Conservation (phyloP, 2,329 filamentous ascomycete species). For the Botryosphaeria dothidea region DNA sequence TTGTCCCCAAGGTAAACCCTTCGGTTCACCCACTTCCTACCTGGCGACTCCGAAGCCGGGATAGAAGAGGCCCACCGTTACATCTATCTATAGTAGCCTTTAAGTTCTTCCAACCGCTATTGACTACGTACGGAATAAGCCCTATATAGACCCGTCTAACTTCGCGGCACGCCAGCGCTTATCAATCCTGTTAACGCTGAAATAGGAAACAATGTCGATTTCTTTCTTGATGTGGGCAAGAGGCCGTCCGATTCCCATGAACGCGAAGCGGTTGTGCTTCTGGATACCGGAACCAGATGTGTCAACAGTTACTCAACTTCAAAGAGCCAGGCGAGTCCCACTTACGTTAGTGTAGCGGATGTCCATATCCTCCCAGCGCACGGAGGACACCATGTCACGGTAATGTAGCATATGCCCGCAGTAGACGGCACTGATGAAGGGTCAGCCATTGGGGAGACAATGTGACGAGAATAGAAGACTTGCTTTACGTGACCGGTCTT, state of each 20-base stretch:
- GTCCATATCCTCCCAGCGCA: not conserved
- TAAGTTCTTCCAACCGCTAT: too few relatives aligned
- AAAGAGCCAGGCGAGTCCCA: not conserved
- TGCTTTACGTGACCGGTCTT: not conserved
- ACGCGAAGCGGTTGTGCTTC: not conserved
- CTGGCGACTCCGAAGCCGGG: too few relatives aligned
- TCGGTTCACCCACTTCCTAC: too few relatives aligned
- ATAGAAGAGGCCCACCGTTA: too few relatives aligned
- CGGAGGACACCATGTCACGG: not conserved
- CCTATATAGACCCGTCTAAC: too few relatives aligned
- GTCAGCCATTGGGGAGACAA: too few relatives aligned
- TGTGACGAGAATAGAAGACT: not conserved
- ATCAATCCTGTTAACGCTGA: too few relatives aligned
- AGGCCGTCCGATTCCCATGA: not conserved
- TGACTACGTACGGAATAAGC: too few relatives aligned
- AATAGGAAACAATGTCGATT: too few relatives aligned
- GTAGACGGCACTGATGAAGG: not conserved
- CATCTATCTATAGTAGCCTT: too few relatives aligned
- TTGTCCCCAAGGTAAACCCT: too few relatives aligned
- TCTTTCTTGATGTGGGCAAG: not conserved
- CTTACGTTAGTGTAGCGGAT: not conserved
- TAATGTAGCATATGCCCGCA: not conserved
- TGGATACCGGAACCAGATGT: not conserved
- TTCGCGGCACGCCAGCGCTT: too few relatives aligned
- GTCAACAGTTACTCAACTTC: not conserved